Conservation (phyloP, 768 basidiomycete genomes). For the Tulasnella sp. region DNA sequence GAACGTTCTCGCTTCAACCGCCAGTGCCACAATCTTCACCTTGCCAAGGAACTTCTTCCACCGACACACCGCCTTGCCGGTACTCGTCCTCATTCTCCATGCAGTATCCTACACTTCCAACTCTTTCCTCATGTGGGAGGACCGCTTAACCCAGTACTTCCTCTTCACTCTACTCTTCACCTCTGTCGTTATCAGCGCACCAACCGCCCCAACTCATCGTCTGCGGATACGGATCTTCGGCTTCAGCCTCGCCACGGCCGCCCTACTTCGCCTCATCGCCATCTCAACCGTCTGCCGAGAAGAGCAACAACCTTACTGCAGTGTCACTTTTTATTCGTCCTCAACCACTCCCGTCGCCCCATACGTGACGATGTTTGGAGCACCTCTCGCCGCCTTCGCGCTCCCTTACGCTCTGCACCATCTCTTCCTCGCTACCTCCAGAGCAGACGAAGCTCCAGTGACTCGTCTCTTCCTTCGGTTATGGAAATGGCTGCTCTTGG, state of each 20-base stretch:
- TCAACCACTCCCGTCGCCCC: conserved; percentile 67
- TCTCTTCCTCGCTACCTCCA: conserved; percentile 58
- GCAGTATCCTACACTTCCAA: conserved; percentile 80
- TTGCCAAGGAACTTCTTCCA: conserved; percentile 17
- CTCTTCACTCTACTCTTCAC: conserved; percentile 57
- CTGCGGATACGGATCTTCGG: conserved; percentile 73
- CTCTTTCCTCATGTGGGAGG: conserved; percentile 98
- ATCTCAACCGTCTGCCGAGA: conserved; percentile 88
- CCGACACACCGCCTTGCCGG: conserved; percentile 28
- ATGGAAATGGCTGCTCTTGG: conserved; percentile 55
- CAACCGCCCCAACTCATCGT: conserved; percentile 61
- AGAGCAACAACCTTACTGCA: conserved; percentile 87
- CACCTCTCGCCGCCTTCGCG: conserved; percentile 53
- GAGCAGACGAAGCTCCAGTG: conserved; percentile 64
- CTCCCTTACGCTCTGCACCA: conserved; percentile 54
- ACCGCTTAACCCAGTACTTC: conserved; percentile 73
- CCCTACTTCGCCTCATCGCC: conserved; percentile 70
- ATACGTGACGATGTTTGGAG: conserved; percentile 52
- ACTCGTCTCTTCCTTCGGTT: conserved; percentile 61
- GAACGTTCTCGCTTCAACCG: conserved; percentile 29
- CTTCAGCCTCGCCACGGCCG: conserved; percentile 62
- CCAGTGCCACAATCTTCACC: conserved; percentile 2
- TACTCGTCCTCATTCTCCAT: conserved; percentile 61
- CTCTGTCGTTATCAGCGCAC: conserved; percentile 56
- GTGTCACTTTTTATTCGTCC: conserved; percentile 83